A percentile compares a stretch with the other conserved stretches of the same genome.
phyloP scores from a whole-genome alignment of 192 early-diverging fungal species.

The Geosiphon pyriformis region DNA sequence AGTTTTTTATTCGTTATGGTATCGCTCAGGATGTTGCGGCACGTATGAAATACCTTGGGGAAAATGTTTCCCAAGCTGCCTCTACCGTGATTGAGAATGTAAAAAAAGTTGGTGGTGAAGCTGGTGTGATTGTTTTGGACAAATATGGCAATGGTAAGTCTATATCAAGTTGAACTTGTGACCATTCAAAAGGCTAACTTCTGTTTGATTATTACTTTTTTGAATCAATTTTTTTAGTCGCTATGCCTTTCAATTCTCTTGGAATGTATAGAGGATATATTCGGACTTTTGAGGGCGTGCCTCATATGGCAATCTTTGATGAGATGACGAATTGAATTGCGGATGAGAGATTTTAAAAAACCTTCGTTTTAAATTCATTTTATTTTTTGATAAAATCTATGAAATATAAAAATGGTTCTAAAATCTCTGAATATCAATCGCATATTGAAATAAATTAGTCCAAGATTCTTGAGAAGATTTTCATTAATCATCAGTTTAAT shows the following conservation, averaged over 20 bases:
- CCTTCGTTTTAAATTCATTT: too few relatives aligned
- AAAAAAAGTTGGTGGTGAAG: slow-evolving; percentile 31
- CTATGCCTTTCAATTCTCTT: slow-evolving; percentile 36
- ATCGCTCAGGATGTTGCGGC: slow-evolving; percentile 39
- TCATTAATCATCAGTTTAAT: too few relatives aligned
- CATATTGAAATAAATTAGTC: too few relatives aligned
- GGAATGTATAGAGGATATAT: slow-evolving; percentile 48
- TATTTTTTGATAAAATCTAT: too few relatives aligned
- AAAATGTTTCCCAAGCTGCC: slow-evolving; percentile 34
- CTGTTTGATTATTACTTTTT: neutral
- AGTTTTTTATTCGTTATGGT: slow-evolving; percentile 41
- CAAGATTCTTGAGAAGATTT: too few relatives aligned
- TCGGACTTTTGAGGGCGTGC: slow-evolving; percentile 26
- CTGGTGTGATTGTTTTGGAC: slow-evolving; percentile 43
- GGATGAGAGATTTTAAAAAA: neutral
- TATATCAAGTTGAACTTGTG: neutral
- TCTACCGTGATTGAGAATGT: slow-evolving; percentile 27
- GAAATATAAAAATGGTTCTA: too few relatives aligned
- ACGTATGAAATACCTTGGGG: slow-evolving; percentile 37
- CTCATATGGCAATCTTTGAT: slow-evolving; percentile 33
- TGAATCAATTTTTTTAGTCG: slow-evolving; percentile 22
- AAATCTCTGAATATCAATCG: too few relatives aligned
- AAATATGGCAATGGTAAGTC: slow-evolving; percentile 32
- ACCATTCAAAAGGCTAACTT: too few relatives aligned
- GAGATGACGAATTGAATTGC: slow-evolving; percentile 7